A percentile compares a stretch with the other conserved stretches of the same genome.
phyloP scores from a whole-genome alignment of 106 monocot species.

The Cymbidium sinense region DNA sequence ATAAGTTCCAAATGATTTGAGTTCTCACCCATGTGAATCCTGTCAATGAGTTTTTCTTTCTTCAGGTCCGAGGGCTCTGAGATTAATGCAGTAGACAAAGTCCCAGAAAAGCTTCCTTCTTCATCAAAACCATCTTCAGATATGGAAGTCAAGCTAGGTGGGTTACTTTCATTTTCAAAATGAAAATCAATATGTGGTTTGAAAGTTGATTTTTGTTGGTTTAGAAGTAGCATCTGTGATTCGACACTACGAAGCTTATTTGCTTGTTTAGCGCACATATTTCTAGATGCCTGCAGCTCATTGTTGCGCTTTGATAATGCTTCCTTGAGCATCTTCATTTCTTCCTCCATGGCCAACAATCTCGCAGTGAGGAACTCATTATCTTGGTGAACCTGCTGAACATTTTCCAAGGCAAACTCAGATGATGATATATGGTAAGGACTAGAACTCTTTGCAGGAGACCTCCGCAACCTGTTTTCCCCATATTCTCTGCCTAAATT shows the following conservation, averaged over 20 bases:
- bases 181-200: slow-evolving; percentile 30
- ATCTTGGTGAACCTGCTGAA: slow-evolving; percentile 64
- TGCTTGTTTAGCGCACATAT: slow-evolving; percentile 55
- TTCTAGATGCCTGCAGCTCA: slow-evolving; percentile 81
- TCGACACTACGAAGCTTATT: slow-evolving; percentile 63
- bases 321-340: slow-evolving; percentile 90
- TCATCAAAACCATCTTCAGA: slow-evolving; percentile 86
- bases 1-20: slow-evolving; percentile 28
- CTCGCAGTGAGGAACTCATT: slow-evolving; percentile 70
- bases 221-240: slow-evolving; percentile 29
- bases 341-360: slow-evolving; percentile 69
- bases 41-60: slow-evolving; percentile 10
- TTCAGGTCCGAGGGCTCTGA: slow-evolving; percentile 65
- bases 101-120: slow-evolving; percentile 61
- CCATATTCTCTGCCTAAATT: slow-evolving; percentile 53
- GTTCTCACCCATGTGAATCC: background rate
- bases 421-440: slow-evolving; percentile 11
- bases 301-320: slow-evolving; percentile 75
- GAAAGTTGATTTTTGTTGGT: slow-evolving; percentile 35
- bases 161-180: slow-evolving; percentile 56
- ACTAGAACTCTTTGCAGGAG: slow-evolving; percentile 28
- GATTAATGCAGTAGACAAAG: slow-evolving; percentile 44
- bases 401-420: slow-evolving; percentile 49
- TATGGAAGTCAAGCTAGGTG: slow-evolving; percentile 68
- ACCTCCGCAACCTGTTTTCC: slow-evolving; percentile 35